A percentile compares a stretch with the other conserved stretches of the same genome.
phyloP scores from a whole-genome alignment of 345 rosid species.

The Euclidium syriacum region DNA sequence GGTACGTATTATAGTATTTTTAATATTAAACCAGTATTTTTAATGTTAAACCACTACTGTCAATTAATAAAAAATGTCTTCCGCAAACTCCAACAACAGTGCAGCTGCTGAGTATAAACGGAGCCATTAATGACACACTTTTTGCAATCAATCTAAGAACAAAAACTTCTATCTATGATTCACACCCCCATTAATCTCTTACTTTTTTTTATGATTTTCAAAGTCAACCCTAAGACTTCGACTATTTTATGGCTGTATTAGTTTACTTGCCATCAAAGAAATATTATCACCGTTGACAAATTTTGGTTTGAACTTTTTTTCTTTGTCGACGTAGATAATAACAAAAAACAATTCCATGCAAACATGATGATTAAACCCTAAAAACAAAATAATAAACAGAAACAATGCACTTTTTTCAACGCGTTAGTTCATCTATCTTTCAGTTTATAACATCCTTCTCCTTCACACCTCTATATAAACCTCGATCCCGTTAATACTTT shows the following conservation, averaged over 20 bases:
- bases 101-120: too few relatives aligned
- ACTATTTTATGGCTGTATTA: background rate
- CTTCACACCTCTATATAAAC: too few relatives aligned
- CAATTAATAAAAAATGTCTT: too few relatives aligned
- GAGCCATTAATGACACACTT: too few relatives aligned
- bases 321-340: background rate
- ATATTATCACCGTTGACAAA: background rate
- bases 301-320: background rate
- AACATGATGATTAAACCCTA: background rate
- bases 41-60: too few relatives aligned
- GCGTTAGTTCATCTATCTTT: constrained; percentile 61
- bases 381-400: constrained; percentile 12
- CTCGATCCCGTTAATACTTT: too few relatives aligned
- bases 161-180: background rate
- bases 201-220: background rate
- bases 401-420: constrained; percentile 29
- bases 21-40: too few relatives aligned
- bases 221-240: constrained; percentile 7
- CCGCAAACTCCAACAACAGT: too few relatives aligned
- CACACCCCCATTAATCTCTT: background rate
- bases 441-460: too few relatives aligned
- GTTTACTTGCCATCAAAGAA: background rate
- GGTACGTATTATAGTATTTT: too few relatives aligned
- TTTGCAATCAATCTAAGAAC: too few relatives aligned
- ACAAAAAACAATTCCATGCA: constrained; percentile 8